These are phyloP conservation scores for Magnolia sinica DNA, from an alignment of 164 flowering plant genomes.

Conservation along the genomic window DNA sequence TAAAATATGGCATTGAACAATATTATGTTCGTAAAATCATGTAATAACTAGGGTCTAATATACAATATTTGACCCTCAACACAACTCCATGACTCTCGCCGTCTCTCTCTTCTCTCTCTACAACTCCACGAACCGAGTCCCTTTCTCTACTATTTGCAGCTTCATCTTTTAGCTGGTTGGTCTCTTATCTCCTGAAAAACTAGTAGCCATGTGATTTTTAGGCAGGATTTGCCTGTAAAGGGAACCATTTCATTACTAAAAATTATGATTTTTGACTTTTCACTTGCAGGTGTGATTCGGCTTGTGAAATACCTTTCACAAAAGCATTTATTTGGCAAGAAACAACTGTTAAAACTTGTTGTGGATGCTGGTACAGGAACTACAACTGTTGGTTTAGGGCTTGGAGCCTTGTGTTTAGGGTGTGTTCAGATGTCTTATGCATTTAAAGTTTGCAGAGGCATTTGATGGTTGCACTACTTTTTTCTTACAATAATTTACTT, in stretches of 20 bases:
- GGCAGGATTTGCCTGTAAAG: background rate
- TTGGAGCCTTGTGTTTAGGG: conserved; percentile 75
- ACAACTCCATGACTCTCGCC: no score
- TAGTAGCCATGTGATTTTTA: background rate
- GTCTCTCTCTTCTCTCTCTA: no score
- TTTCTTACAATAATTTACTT: background rate
- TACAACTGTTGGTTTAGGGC: conserved; percentile 82
- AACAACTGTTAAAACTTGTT: conserved; percentile 47
- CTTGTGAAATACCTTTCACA: conserved; percentile 71
- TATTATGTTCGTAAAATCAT: no score
- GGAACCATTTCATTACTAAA: background rate
- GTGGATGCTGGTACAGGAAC: conserved; percentile 97
- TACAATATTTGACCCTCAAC: no score
- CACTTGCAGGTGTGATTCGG: conserved; percentile 65
- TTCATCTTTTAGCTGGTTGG: background rate
- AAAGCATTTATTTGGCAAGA: conserved; percentile 61
- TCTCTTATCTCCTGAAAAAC: background rate
- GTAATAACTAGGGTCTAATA: no score
- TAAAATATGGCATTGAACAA: no score
- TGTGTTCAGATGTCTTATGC: conserved; percentile 23
- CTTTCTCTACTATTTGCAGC: background rate
- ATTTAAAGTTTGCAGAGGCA: no score
- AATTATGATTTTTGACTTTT: background rate
- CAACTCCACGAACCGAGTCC: no score
- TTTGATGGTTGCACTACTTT: background rate